Percentiles rank a stretch among this genome's conserved stretches.
These are phyloP conservation scores for Suhomyces sp. DNA, from an alignment of 805 yeast species.

Conservation along the genomic window DNA sequence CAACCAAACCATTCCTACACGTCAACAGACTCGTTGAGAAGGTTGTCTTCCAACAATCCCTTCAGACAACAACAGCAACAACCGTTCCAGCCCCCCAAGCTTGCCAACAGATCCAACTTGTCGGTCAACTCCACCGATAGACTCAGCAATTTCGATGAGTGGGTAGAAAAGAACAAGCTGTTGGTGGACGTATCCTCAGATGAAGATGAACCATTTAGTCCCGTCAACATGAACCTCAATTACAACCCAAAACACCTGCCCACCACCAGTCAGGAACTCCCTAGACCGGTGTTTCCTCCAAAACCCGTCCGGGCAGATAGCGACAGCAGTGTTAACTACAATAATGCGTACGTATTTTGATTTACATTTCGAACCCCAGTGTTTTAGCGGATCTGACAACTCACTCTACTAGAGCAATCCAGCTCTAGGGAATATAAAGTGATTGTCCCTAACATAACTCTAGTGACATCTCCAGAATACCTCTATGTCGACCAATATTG, in stretches of 20 bases:
- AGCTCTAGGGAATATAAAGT: too few species aligned
- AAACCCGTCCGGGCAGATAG: conserved; percentile 32
- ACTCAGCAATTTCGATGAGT: conserved; percentile 43
- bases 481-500: too few species aligned
- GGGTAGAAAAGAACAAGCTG: conserved; percentile 53
- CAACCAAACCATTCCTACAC: conserved; percentile 36
- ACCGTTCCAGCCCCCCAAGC: conserved; percentile 12
- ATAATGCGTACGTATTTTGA: conserved; percentile 28
- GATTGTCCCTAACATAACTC: too few species aligned
- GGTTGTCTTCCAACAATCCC: conserved; percentile 70
- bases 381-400: too few species aligned
- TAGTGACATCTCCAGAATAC: too few species aligned
- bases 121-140: conserved; percentile 7
- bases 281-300: conserved; percentile 25
- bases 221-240: conserved; percentile 9
- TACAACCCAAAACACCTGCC: conserved; percentile 5
- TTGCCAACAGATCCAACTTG: conserved; percentile 11
- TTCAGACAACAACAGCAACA: conserved; percentile 45
- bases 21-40: conserved; percentile 37
- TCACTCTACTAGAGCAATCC: too few species aligned
- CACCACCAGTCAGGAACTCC: conserved; percentile 7
- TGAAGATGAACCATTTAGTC: conserved; percentile 31
- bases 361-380: too few species aligned
- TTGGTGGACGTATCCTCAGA: conserved; percentile 42
- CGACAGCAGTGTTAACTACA: conserved; percentile 37